Base-by-base conservation (phyloP, 2,329 filamentous ascomycete species). In the Talaromyces funiculosus region DNA sequence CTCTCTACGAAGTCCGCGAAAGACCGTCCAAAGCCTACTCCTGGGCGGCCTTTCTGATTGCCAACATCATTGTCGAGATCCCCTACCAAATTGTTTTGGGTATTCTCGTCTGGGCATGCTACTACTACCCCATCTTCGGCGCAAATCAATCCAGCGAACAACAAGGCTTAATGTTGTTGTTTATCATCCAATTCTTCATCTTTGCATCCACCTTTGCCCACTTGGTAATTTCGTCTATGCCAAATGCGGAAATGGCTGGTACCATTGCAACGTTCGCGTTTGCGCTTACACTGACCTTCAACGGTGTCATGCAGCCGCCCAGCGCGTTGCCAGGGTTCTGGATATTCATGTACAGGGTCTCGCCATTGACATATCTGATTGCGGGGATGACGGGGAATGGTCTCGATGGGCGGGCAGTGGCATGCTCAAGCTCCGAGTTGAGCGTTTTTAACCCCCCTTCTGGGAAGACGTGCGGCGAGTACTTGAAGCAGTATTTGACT, bases 331-430 rank as follows among this genome's bases (percentile, higher is more conserved):
- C 88, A 0, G 80, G 84, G 0, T 91, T 91, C 77, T 92, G 88
- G 88, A 84, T 85, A 62, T 90, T 90, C 75, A 90, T 90, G 88
- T 89, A 90, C 71, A 81, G 84, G 29, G 78, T 85, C 10, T 85
- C 82, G 0, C 86, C 86, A 0, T 86, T 89, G 62, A 89, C 85
- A 0, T 90, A 90, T 59, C 73, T 79, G 3, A 75, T 80, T 3
- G 72, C 75, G 14, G 69, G 76, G 1, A 71, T 80, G 60, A 58
- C 60, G 14, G 60, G 60, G 3, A 61, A 45, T 20, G 55, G 60
- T 24, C 55, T 61, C 16, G 16, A 61, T 31, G 47, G 40, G 6
- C 47, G 60, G 16, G n/a, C 22, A 10, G 54, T 61, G n/a, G 18
- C 16, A 6, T 61, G 60, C 33, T 58, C 60, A 20, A 29, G 35